Base-by-base conservation (phyloP, 2,329 filamentous ascomycete species). In the Drechslerella dactyloides region DNA sequence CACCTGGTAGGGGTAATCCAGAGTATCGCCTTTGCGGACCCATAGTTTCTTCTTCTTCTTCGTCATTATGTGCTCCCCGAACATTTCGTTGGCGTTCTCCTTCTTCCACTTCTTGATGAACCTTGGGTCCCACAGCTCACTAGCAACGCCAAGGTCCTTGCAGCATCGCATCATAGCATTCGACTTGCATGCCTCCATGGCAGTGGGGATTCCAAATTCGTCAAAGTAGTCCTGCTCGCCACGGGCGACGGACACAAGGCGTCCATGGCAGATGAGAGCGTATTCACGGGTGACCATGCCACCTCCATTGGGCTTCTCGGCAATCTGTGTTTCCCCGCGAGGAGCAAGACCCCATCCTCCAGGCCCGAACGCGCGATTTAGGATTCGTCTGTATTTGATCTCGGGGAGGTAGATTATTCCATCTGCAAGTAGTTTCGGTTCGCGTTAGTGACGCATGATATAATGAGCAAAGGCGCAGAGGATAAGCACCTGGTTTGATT, bases 141-240 rank as follows among this genome's bases (percentile, higher is more conserved):
- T 93, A 1, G 91, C 94, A 75, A 99, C 90, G 37, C 94, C 94
- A 33, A 99, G 82, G 80, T 99, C 94, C 82, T 99, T 99, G 84
- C 94, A 97, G 85, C 93, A 97, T 68, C 94, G 90, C 88, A 97
- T 96, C 75, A 99, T 84, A 11, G 94, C 94, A 79, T 99, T 99
- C 74, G 92, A 96, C 81, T 97, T 97, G 84, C 92, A 96, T 59
- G 94, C 94, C 81, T 99, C 94, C 70, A 93, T 93, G 7, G 94
- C 93, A 1, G 93, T 96, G 24, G 94, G 92, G 74, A 99, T 92
- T 62, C 90, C 89, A 76, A 97, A 93, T 35, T 91, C 85, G 76
- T 86, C 87, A 82, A 97, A 99, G 81, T 96, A 99, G 75, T 90
- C 87, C 82, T 96, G 93, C 81, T 97, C 94, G 78, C 94, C 94